A percentile compares a stretch with the other conserved stretches of the same genome.
Evolutionary conservation across 306 rosid species (phyloP).

Genomic region (Benincasa hispida): DNA sequence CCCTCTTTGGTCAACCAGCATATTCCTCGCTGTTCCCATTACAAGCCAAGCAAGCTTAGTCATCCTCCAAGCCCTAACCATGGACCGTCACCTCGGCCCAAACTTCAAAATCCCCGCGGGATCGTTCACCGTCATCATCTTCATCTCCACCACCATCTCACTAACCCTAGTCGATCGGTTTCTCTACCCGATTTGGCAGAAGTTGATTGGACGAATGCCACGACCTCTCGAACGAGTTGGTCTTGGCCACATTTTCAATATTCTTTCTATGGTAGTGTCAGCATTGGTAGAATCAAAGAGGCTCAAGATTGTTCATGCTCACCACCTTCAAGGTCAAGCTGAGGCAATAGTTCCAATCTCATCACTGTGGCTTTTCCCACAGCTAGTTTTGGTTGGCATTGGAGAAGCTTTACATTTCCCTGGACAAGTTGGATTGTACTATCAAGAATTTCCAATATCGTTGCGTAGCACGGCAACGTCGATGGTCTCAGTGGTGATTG

Average conservation of each 20-base stretch:
- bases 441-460: slow-evolving; percentile 46
- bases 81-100: slow-evolving; percentile 42
- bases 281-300: slow-evolving; percentile 63
- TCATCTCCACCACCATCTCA: slow-evolving; percentile 26
- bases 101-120: slow-evolving; percentile 40
- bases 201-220: slow-evolving; percentile 11
- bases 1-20: slow-evolving; percentile 36
- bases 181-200: slow-evolving; percentile 30
- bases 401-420: slow-evolving; percentile 71
- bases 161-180: slow-evolving; percentile 33
- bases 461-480: slow-evolving; percentile 41
- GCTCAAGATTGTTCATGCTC: slow-evolving; percentile 16
- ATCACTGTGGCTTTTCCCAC: slow-evolving; percentile 47
- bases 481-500: slow-evolving; percentile 34
- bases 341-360: slow-evolving; percentile 16
- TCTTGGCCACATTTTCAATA: slow-evolving; percentile 34
- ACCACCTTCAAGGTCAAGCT: not conserved
- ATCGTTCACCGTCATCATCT: slow-evolving; percentile 15
- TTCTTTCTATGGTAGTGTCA: slow-evolving; percentile 23
- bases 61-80: slow-evolving; percentile 44
- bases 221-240: slow-evolving; percentile 45
- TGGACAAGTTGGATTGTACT: slow-evolving; percentile 49
- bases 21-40: slow-evolving; percentile 36
- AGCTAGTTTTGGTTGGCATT: slow-evolving; percentile 33
- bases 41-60: slow-evolving; percentile 25